These are phyloP conservation scores for Skeletonema grethae DNA, from an alignment of 108 stramenopile species.

Conservation along the genomic window DNA sequence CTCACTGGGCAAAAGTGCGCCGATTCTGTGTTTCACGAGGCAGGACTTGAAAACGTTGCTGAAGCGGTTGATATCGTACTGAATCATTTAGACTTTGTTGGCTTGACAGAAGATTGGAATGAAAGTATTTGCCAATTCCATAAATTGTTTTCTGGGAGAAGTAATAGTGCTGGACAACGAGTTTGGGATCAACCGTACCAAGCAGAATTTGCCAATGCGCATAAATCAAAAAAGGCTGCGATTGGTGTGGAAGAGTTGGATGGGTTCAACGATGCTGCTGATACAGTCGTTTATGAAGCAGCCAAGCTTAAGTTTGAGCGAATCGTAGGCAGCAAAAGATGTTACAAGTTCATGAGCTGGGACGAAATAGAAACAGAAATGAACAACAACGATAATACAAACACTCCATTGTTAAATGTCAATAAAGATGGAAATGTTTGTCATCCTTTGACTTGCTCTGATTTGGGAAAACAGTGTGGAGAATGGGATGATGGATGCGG, in stretches of 20 bases:
- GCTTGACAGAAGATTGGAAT: slow-evolving; percentile 53
- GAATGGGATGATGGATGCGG: slow-evolving; percentile 57
- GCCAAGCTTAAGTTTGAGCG: slow-evolving; percentile 40
- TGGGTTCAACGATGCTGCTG: slow-evolving; percentile 52
- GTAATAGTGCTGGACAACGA: slow-evolving; percentile 16
- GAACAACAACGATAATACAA: background rate
- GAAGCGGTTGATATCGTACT: slow-evolving; percentile 39
- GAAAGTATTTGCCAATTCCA: slow-evolving; percentile 57
- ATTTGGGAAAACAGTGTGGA: slow-evolving; percentile 54
- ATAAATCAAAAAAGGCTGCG: slow-evolving; percentile 33
- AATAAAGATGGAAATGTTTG: slow-evolving; percentile 35
- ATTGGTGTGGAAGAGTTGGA: slow-evolving; percentile 34
- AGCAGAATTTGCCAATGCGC: slow-evolving; percentile 50
- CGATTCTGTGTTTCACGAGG: slow-evolving; percentile 23
- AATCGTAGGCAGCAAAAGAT: slow-evolving; percentile 38
- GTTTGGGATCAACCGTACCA: slow-evolving; percentile 38
- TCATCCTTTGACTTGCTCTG: slow-evolving; percentile 44
- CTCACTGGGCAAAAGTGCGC: slow-evolving; percentile 45
- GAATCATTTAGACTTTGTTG: slow-evolving; percentile 44
- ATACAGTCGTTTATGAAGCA: slow-evolving; percentile 44
- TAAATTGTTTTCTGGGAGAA: slow-evolving; percentile 33
- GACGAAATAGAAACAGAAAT: slow-evolving; percentile 25
- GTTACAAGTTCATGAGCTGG: slow-evolving; percentile 44
- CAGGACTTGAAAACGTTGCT: slow-evolving; percentile 29
- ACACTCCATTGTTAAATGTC: slow-evolving; percentile 20